Evolutionary conservation across 2,329 filamentous ascomycete species (phyloP).

Genomic region (Annulohypoxylon truncatum): DNA sequence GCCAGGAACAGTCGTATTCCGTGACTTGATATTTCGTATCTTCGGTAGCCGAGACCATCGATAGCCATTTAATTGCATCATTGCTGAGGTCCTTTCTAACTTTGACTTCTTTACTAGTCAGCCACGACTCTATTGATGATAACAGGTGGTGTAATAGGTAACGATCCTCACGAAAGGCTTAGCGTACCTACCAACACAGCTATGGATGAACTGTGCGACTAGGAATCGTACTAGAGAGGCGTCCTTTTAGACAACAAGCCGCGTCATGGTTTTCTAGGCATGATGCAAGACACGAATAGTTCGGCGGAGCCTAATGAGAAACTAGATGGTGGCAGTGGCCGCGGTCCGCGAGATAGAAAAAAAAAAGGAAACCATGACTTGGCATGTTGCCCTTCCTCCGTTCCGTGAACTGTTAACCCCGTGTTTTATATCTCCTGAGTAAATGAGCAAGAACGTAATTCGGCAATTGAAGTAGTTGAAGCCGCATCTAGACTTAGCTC

Average conservation of each 20-base stretch:
- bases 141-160: not conserved
- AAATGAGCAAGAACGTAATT: not conserved
- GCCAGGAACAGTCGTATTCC: not conserved
- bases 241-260: slow-evolving; percentile 16
- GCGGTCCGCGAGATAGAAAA: not conserved
- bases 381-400: not conserved
- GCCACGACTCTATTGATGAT: not conserved
- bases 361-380: not conserved
- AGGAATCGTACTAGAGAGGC: slow-evolving; percentile 11
- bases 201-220: slow-evolving; percentile 12
- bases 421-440: not conserved
- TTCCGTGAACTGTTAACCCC: slow-evolving; percentile 3
- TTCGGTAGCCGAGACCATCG: not conserved
- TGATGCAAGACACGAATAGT: slow-evolving; percentile 29
- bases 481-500: slow-evolving; percentile 9
- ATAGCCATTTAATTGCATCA: not conserved
- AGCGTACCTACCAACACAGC: not conserved
- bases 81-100: not conserved
- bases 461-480: slow-evolving; percentile 2
- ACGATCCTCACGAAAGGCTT: not conserved
- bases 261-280: slow-evolving; percentile 29
- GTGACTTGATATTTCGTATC: slow-evolving; percentile 1
- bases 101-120: not conserved
- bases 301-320: slow-evolving; percentile 12
- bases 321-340: not conserved